Percentiles rank a stretch among this genome's conserved stretches.
Conservation (phyloP, 1,284 basidiomycete genomes). For the Schizophyllum amplum region DNA sequence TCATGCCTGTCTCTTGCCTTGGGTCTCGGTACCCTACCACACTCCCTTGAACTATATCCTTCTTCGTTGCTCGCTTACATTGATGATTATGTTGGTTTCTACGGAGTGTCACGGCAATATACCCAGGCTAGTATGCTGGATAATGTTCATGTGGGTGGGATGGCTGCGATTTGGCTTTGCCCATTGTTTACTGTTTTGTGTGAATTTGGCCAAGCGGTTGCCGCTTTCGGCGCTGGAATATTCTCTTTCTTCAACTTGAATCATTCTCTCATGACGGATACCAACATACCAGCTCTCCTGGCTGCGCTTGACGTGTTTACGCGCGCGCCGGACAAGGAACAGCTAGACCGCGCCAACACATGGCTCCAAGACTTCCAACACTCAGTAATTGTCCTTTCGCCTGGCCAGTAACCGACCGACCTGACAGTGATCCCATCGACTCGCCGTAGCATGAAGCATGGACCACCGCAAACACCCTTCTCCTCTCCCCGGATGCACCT, state of each 20-base stretch:
- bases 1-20: constrained; percentile 15
- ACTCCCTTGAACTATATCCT: constrained; percentile 24
- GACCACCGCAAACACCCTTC: constrained; percentile 88
- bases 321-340: constrained; percentile 72
- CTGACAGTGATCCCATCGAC: constrained; percentile 47
- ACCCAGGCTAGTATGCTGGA: not conserved
- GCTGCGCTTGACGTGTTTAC: constrained; percentile 71
- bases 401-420: constrained; percentile 51
- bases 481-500: constrained; percentile 76
- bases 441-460: constrained; percentile 89
- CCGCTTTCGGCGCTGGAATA: not conserved
- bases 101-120: not conserved
- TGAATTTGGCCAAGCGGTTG: not conserved
- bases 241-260: constrained; percentile 10
- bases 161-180: not conserved
- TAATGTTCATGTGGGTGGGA: not conserved
- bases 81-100: not conserved
- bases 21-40: constrained; percentile 17
- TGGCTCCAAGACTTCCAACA: constrained; percentile 97
- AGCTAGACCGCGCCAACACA: constrained; percentile 79
- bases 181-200: not conserved
- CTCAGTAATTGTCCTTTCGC: constrained; percentile 80
- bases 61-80: constrained; percentile 14
- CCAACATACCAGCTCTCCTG: constrained; percentile 51
- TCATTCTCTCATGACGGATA: constrained; percentile 42